Evolutionary conservation across 176 grass and related monocot species (phyloP).

Genomic region (Pharus latifolius): DNA sequence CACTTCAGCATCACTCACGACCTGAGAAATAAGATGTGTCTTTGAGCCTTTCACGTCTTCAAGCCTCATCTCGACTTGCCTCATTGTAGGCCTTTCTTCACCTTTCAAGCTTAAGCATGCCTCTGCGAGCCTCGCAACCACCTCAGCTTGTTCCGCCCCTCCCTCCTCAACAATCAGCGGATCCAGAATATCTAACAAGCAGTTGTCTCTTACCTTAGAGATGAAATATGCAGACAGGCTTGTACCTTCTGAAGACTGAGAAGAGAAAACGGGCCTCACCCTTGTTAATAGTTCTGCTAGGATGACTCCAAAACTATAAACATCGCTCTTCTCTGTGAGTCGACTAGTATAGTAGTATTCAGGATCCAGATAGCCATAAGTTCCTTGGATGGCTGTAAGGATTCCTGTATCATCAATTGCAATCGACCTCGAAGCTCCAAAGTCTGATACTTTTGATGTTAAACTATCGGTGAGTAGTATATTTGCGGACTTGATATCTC

Average conservation of each 20-base stretch:
- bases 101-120: conserved; percentile 31
- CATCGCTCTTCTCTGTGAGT: conserved; percentile 30
- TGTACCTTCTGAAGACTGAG: neutral
- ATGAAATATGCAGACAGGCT: conserved; percentile 24
- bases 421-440: conserved; percentile 40
- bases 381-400: conserved; percentile 27
- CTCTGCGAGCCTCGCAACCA: neutral
- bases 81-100: conserved; percentile 30
- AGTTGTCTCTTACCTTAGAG: neutral
- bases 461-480: conserved; percentile 31
- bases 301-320: conserved; percentile 33
- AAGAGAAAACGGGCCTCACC: conserved; percentile 13
- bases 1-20: neutral
- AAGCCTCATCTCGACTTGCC: conserved; percentile 22
- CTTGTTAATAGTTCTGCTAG: conserved; percentile 28
- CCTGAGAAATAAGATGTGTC: neutral
- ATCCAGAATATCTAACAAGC: conserved; percentile 22
- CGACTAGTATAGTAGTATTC: conserved; percentile 36
- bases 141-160: neutral
- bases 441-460: conserved; percentile 25
- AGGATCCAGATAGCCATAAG: conserved; percentile 34
- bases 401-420: conserved; percentile 24
- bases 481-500: conserved; percentile 46
- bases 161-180: conserved; percentile 20
- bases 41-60: conserved; percentile 11